Percentiles rank a stretch among this genome's conserved stretches.
These are phyloP conservation scores for Davidsoniella australis DNA, from an alignment of 2,329 filamentous ascomycete genomes.

Conservation along the genomic window DNA sequence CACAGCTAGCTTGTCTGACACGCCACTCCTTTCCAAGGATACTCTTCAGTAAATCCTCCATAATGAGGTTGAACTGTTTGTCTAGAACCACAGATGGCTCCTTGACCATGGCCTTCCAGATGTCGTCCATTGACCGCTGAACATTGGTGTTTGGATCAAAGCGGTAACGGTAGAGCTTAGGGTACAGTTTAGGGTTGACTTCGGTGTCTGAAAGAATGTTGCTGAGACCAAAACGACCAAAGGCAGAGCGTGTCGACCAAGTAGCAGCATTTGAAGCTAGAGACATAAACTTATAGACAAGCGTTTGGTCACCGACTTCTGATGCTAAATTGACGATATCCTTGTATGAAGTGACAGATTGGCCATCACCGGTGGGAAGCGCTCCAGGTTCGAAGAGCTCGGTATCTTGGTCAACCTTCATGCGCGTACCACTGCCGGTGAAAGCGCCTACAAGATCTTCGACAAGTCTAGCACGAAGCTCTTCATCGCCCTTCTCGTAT, in stretches of 20 bases:
- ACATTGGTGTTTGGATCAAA: slow-evolving; percentile 94
- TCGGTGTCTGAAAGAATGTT: slow-evolving; percentile 78
- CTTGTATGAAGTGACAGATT: slow-evolving; percentile 85
- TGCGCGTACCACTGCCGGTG: slow-evolving; percentile 54
- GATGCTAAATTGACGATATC: slow-evolving; percentile 95
- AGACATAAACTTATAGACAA: slow-evolving; percentile 99
- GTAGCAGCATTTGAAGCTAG: slow-evolving; percentile 89
- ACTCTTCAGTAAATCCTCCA: slow-evolving; percentile 70
- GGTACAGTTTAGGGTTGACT: slow-evolving; percentile 84
- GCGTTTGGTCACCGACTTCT: slow-evolving; percentile 83
- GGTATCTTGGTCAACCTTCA: slow-evolving; percentile 79
- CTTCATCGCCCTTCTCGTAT: slow-evolving; percentile 77
- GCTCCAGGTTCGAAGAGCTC: slow-evolving; percentile 86
- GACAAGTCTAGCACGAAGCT: slow-evolving; percentile 66
- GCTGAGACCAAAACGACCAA: slow-evolving; percentile 83
- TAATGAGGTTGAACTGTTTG: slow-evolving; percentile 70
- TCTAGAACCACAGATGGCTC: slow-evolving; percentile 64
- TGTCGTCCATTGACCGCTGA: slow-evolving; percentile 88
- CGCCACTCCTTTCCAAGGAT: slow-evolving; percentile 88
- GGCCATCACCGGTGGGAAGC: slow-evolving; percentile 76
- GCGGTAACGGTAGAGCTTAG: slow-evolving; percentile 82
- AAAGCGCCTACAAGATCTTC: slow-evolving; percentile 80
- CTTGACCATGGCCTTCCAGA: slow-evolving; percentile 92
- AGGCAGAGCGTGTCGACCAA: slow-evolving; percentile 93
- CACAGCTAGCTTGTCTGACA: slow-evolving; percentile 79